Conservation (phyloP, 306 rosid genomes). For the Trifolium subterraneum region DNA sequence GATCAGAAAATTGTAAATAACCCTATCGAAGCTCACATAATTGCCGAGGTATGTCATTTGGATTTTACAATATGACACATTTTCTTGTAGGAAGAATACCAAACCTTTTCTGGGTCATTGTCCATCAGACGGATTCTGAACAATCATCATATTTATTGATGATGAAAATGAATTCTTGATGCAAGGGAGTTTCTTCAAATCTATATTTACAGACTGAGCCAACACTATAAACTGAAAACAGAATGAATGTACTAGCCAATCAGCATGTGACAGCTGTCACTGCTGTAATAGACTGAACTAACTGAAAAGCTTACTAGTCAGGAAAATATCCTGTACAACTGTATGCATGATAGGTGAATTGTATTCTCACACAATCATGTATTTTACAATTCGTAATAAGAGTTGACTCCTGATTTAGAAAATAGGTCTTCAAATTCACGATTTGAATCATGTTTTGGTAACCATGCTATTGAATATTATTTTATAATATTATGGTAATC, state of each 20-base stretch:
- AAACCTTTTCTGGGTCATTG: conserved; percentile 5
- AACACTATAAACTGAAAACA: background rate
- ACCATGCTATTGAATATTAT: background rate
- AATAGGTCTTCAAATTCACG: background rate
- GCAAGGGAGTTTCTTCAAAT: background rate
- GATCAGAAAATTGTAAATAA: conserved; percentile 73
- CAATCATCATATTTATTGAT: background rate
- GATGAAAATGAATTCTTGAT: conserved; percentile 4
- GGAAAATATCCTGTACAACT: background rate
- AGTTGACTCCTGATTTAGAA: background rate
- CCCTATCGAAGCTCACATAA: conserved; percentile 82
- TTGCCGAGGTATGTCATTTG: conserved; percentile 63
- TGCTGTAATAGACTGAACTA: background rate
- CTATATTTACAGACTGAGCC: background rate
- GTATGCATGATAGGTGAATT: background rate
- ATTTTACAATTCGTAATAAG: background rate
- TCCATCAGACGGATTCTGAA: background rate
- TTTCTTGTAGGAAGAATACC: conserved; percentile 23
- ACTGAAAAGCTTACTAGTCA: background rate
- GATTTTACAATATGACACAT: conserved; percentile 13
- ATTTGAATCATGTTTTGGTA: background rate
- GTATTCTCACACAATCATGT: background rate
- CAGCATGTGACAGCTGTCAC: background rate
- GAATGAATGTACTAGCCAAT: background rate
- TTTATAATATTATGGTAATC: conserved; percentile 11